Conservation (phyloP, 495 filamentous ascomycete species). For the Neurospora intermedia region DNA sequence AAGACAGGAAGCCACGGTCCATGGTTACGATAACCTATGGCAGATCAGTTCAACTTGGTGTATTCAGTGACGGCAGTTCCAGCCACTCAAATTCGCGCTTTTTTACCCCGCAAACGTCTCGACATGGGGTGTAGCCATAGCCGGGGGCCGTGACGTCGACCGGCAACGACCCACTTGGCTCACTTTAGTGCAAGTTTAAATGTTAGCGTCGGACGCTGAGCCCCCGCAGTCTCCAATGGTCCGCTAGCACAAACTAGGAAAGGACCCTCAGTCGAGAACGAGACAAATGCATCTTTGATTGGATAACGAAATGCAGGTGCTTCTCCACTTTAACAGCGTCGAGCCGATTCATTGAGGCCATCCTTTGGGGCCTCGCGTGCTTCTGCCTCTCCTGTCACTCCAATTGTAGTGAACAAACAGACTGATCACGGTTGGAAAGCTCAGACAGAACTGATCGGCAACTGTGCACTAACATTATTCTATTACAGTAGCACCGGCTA, state of each 20-base stretch:
- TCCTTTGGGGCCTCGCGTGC: not conserved
- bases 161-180: conserved; percentile 3
- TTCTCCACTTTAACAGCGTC: not conserved
- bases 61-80: not conserved
- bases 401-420: not conserved
- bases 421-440: not conserved
- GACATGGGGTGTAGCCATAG: conserved; percentile 4
- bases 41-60: not conserved
- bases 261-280: not conserved
- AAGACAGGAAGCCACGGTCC: not conserved
- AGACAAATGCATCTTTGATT: not conserved
- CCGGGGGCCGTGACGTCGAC: conserved; percentile 20
- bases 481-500: not conserved
- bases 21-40: not conserved
- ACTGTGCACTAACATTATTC: not conserved
- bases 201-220: conserved; percentile 5
- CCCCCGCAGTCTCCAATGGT: not conserved
- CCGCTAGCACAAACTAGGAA: not conserved
- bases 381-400: not conserved
- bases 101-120: conserved; percentile 19
- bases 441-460: not conserved
- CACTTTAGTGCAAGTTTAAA: conserved; percentile 5
- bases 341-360: not conserved
- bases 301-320: not conserved
- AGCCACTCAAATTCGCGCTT: not conserved